Base-by-base conservation (phyloP, 306 rosid species). In the Quercus bicolor region DNA sequence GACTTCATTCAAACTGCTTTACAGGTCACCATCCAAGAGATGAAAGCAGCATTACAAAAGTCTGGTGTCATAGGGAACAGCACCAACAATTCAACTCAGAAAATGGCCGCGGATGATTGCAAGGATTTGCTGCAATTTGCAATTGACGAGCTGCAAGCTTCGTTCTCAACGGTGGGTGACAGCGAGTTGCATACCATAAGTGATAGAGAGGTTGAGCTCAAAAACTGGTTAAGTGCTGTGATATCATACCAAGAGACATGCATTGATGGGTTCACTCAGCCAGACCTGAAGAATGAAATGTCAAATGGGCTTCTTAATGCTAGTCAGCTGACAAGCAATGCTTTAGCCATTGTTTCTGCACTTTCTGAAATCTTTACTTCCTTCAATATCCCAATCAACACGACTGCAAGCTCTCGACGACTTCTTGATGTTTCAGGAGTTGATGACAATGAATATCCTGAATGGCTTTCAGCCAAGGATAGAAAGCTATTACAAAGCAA, bases 161-260 rank as follows among this genome's bases (percentile, higher is more conserved):
- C 87, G 0, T 80, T 82, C 33, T 51, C 79, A 1, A 13, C 76
- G 20, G 84, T 91, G 0, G 82, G 73, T 0, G 86, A 84, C 2
- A 68, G 61, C 9, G 81, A 81, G 61, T 2, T 86, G 29, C 79
- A 82, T 51, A 34, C 75, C 21, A 23, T 91, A 1, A 56, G 59
- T 0, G 29, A 77, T 34, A 87, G 80, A 6, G 1, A 68, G 1
- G 73, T 77, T 3, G 95, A 91, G 52, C 37, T 94, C 24, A 86
- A 75, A 79, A 90, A 79, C 10, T 94, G 98, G 98, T 68, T 94
- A n/a, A 84, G 91, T 1, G 81, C 94, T 0, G 90, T 89, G 56
- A 70, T 90, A 70, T 80, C 94, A 0, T 91, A 85, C 72, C 85
- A 88, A 2, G 84, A 87, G 48, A 52, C 86, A 0, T 93, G 98